Conservation (phyloP, 129 eudicot genomes). For the Glebionis coronaria region DNA sequence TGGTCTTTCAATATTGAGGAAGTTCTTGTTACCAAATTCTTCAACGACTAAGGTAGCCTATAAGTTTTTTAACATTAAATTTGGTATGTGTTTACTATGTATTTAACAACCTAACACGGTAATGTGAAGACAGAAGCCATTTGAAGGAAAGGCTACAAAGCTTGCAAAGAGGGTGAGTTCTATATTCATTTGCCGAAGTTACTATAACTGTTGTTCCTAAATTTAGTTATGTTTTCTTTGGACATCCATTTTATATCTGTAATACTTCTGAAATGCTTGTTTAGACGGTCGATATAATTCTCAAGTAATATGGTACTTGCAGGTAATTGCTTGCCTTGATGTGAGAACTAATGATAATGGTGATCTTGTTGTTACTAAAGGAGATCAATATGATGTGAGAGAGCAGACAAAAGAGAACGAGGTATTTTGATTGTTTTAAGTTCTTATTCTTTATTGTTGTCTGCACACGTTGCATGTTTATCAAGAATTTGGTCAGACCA, state of each 20-base stretch:
- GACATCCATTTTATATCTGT: too few species aligned
- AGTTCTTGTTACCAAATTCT: conserved; percentile 73
- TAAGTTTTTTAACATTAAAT: neutral
- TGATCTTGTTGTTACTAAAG: conserved; percentile 98
- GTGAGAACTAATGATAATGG: conserved; percentile 97
- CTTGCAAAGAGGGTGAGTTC: conserved; percentile 95
- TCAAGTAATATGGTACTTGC: conserved; percentile 3
- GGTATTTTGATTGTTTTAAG: conserved; percentile 35
- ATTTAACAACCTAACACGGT: conserved; percentile 41
- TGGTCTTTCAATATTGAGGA: conserved; percentile 80
- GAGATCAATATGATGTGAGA: conserved; percentile 98
- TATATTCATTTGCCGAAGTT: conserved; percentile 13
- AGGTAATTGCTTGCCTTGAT: conserved; percentile 99
- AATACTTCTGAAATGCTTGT: too few species aligned
- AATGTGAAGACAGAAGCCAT: conserved; percentile 84
- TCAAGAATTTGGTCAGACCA: neutral
- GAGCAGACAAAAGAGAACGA: conserved; percentile 82
- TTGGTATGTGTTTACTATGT: neutral
- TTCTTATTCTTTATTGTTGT: neutral
- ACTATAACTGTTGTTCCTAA: neutral
- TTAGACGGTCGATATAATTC: too few species aligned
- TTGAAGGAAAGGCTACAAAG: conserved; percentile 79
- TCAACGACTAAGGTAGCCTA: conserved; percentile 56
- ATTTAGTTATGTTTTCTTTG: neutral
- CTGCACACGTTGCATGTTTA: neutral